Percentiles rank a stretch among this genome's conserved stretches.
phyloP scores from a whole-genome alignment of 2,329 filamentous ascomycete genomes.

The Davidsoniella eucalypti region DNA sequence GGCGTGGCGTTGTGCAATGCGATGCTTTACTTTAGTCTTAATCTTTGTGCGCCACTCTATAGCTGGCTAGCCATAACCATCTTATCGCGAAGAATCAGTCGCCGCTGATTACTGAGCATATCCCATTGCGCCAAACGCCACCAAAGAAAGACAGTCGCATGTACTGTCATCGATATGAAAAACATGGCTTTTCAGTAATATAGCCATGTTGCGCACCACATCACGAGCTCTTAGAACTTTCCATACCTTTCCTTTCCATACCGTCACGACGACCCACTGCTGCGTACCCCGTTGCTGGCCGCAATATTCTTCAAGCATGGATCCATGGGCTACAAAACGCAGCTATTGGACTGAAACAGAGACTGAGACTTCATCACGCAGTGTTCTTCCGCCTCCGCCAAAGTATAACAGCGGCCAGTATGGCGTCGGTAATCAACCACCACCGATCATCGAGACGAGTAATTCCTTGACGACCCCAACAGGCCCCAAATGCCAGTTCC shows the following conservation, averaged over 20 bases:
- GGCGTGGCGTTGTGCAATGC: too few species aligned
- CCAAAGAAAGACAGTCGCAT: too few species aligned
- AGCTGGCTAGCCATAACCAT: too few species aligned
- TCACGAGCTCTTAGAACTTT: background rate
- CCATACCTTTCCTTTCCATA: background rate
- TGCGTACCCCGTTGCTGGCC: background rate
- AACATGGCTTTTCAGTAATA: too few species aligned
- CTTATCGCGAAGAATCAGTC: too few species aligned
- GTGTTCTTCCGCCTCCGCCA: slow-evolving; percentile 72
- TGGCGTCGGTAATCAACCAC: slow-evolving; percentile 35
- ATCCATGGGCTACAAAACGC: slow-evolving; percentile 9
- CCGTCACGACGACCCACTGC: too few species aligned
- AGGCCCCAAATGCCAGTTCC: slow-evolving; percentile 72
- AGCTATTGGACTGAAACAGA: slow-evolving; percentile 11
- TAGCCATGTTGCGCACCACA: background rate
- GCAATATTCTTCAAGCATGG: slow-evolving; percentile 3
- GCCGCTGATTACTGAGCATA: too few species aligned
- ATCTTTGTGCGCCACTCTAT: too few species aligned
- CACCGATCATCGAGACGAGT: slow-evolving; percentile 81
- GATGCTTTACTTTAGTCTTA: too few species aligned
- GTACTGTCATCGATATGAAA: too few species aligned
- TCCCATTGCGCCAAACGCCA: too few species aligned
- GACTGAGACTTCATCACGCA: slow-evolving; percentile 20
- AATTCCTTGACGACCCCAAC: slow-evolving; percentile 70
- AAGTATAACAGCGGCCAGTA: slow-evolving; percentile 65